phyloP scores from a whole-genome alignment of 345 rosid genomes.

The Populus pruinosa region DNA sequence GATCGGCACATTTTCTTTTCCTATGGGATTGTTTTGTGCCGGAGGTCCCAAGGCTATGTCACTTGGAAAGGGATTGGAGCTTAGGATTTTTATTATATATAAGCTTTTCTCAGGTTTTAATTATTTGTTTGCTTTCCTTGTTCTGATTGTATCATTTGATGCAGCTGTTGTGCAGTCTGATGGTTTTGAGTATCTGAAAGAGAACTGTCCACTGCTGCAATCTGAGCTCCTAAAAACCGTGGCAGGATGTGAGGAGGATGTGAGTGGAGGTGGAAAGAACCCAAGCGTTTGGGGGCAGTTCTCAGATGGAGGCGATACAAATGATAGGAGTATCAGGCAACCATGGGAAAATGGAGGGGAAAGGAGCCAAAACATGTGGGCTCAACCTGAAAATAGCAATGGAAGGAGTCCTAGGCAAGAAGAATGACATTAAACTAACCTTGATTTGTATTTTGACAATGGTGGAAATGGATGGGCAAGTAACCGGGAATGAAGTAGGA shows the following conservation, averaged over 20 bases:
- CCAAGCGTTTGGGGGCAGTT: slow-evolving; percentile 66
- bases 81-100: neutral
- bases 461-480: neutral
- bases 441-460: neutral
- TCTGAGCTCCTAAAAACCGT: slow-evolving; percentile 70
- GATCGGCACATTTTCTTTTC: too few species aligned
- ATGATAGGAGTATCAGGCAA: slow-evolving; percentile 52
- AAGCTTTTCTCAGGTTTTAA: neutral
- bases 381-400: slow-evolving; percentile 47
- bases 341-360: slow-evolving; percentile 66
- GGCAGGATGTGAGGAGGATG: slow-evolving; percentile 68
- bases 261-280: slow-evolving; percentile 59
- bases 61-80: too few species aligned
- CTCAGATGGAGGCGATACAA: slow-evolving; percentile 66
- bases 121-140: neutral
- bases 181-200: slow-evolving; percentile 65
- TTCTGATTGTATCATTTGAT: slow-evolving; percentile 14
- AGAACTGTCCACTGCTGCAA: slow-evolving; percentile 60
- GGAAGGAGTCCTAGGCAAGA: slow-evolving; percentile 47
- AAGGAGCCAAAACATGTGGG: slow-evolving; percentile 63
- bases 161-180: slow-evolving; percentile 74
- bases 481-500: neutral
- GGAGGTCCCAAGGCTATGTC: too few species aligned
- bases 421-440: slow-evolving; percentile 21
- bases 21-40: too few species aligned